These are phyloP conservation scores for Trapa bicornis DNA, from an alignment of 345 rosid species.

Conservation along the genomic window DNA sequence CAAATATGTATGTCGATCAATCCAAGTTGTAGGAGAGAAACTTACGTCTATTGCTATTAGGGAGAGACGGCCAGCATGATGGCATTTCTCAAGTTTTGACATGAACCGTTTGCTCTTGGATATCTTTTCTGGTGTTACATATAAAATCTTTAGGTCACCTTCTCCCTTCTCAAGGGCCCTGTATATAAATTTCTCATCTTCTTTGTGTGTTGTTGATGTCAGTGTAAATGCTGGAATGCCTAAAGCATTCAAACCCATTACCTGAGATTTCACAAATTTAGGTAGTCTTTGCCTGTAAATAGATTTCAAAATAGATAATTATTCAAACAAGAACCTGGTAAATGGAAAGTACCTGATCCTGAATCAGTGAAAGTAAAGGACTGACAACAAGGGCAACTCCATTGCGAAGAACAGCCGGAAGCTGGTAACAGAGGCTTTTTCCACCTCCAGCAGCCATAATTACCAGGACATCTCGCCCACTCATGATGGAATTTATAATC, in stretches of 20 bases:
- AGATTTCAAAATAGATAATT: background rate
- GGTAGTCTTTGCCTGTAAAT: background rate
- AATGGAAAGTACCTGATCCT: conserved; percentile 65
- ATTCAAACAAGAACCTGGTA: background rate
- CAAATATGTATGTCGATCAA: background rate
- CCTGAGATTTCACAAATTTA: conserved; percentile 25
- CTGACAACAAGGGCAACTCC: conserved; percentile 83
- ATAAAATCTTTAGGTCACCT: conserved; percentile 64
- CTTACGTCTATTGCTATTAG: conserved; percentile 84
- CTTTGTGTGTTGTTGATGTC: conserved; percentile 80
- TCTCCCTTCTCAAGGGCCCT: conserved; percentile 89
- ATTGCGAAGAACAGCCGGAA: conserved; percentile 62
- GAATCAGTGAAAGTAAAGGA: conserved; percentile 84
- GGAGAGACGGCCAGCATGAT: conserved; percentile 58
- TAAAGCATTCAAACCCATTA: conserved; percentile 79
- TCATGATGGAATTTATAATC: conserved; percentile 81
- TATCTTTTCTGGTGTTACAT: conserved; percentile 90
- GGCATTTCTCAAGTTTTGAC: conserved; percentile 97
- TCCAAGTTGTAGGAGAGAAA: conserved; percentile 36
- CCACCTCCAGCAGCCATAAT: conserved; percentile 99
- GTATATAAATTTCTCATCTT: conserved; percentile 77
- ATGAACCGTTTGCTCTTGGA: conserved; percentile 96
- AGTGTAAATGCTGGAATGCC: conserved; percentile 79
- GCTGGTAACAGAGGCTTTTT: conserved; percentile 95
- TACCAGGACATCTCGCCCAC: conserved; percentile 73